A percentile compares a stretch with the other conserved stretches of the same genome.
phyloP scores from a whole-genome alignment of 176 grass and related monocot species.

The Aegilops sharonensis region DNA sequence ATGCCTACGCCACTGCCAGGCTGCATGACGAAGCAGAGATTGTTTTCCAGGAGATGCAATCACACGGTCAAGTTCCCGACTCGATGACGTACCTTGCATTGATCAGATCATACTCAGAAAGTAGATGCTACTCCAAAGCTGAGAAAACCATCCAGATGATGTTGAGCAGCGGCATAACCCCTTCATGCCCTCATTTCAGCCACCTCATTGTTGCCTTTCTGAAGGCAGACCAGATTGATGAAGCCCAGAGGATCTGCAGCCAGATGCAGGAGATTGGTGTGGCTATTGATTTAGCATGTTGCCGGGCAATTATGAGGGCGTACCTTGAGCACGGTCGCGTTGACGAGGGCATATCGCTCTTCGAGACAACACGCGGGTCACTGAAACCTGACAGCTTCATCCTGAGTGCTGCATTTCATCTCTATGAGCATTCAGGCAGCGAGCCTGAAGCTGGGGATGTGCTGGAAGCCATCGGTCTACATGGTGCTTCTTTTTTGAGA shows the following conservation, averaged over 20 bases:
- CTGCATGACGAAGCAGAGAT: slow-evolving; percentile 49
- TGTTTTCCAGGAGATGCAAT: slow-evolving; percentile 67
- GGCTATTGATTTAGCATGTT: slow-evolving; percentile 59
- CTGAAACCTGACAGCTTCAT: slow-evolving; percentile 81
- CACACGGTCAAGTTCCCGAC: slow-evolving; percentile 48
- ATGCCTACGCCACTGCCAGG: slow-evolving; percentile 70
- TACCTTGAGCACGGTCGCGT: slow-evolving; percentile 56
- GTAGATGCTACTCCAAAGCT: slow-evolving; percentile 46
- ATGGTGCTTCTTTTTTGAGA: slow-evolving; percentile 61
- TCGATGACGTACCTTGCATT: slow-evolving; percentile 58
- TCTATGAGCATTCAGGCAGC: slow-evolving; percentile 61
- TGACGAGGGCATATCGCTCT: slow-evolving; percentile 61
- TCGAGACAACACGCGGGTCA: slow-evolving; percentile 32
- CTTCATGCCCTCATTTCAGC: slow-evolving; percentile 72
- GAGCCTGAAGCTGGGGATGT: slow-evolving; percentile 48
- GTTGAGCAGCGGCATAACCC: slow-evolving; percentile 35
- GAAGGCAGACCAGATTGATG: slow-evolving; percentile 54
- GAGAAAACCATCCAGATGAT: slow-evolving; percentile 63
- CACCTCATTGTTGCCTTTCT: slow-evolving; percentile 66
- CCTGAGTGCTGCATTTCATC: slow-evolving; percentile 66
- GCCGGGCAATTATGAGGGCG: slow-evolving; percentile 76
- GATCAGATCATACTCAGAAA: slow-evolving; percentile 56
- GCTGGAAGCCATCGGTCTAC: slow-evolving; percentile 46
- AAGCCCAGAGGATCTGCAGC: slow-evolving; percentile 53
- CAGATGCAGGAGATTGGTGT: slow-evolving; percentile 53